A percentile compares a stretch with the other conserved stretches of the same genome.
Conservation (phyloP, 352 stramenopile species). For the Chrysophaeum taylorii region DNA sequence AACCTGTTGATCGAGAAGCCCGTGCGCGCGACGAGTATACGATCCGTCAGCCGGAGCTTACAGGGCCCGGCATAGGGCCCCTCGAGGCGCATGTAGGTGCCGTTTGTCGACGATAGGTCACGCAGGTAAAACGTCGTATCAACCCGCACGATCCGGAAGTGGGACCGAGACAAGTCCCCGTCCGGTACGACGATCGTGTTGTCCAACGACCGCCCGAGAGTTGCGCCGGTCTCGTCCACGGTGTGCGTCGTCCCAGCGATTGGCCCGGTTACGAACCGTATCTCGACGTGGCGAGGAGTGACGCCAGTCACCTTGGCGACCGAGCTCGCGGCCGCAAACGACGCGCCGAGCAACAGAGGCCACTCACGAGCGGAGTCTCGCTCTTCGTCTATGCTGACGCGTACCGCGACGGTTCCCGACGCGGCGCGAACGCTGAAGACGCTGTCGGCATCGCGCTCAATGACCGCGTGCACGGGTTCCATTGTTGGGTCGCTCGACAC, state of each 20-base stretch:
- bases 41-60: slow-evolving; percentile 77
- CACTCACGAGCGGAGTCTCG: slow-evolving; percentile 33
- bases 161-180: slow-evolving; percentile 80
- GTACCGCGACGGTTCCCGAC: slow-evolving; percentile 26
- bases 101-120: slow-evolving; percentile 73
- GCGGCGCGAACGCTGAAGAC: slow-evolving; percentile 29
- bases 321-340: slow-evolving; percentile 60
- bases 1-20: slow-evolving; percentile 91
- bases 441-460: slow-evolving; percentile 22
- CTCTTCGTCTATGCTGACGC: slow-evolving; percentile 24
- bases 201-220: slow-evolving; percentile 66
- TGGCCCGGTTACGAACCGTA: slow-evolving; percentile 31
- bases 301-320: slow-evolving; percentile 56
- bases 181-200: slow-evolving; percentile 85
- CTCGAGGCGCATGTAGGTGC: slow-evolving; percentile 82
- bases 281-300: slow-evolving; percentile 38
- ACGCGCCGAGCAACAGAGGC: slow-evolving; percentile 22
- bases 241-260: slow-evolving; percentile 57
- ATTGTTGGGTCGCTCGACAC: slow-evolving; percentile 30
- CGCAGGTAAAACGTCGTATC: slow-evolving; percentile 57
- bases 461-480: slow-evolving; percentile 25
- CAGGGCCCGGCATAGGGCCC: slow-evolving; percentile 82
- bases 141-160: slow-evolving; percentile 77
- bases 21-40: slow-evolving; percentile 87
- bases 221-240: slow-evolving; percentile 65